These are phyloP conservation scores for Corchorus olitorius DNA, from an alignment of 345 rosid genomes.

Conservation along the genomic window DNA sequence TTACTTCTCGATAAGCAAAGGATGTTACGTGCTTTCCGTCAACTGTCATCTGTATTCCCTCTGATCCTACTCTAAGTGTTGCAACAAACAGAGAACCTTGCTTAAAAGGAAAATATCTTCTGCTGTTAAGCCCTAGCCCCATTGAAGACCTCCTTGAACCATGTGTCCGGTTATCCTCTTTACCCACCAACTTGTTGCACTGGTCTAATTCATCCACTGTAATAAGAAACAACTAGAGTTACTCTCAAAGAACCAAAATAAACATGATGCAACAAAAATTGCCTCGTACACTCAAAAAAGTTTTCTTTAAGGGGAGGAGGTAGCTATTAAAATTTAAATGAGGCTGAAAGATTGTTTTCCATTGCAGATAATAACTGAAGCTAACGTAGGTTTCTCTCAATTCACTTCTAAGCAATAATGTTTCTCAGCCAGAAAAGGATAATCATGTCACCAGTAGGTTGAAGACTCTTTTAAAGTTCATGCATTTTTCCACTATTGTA, in stretches of 20 bases:
- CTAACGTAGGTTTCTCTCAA: not conserved
- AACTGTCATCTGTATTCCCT: constrained; percentile 91
- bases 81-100: constrained; percentile 82
- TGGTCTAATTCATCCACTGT: constrained; percentile 88
- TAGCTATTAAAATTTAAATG: not conserved
- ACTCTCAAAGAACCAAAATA: not conserved
- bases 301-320: not conserved
- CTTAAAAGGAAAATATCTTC: constrained; percentile 85
- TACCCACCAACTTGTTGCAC: constrained; percentile 86
- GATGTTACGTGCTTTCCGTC: constrained; percentile 98
- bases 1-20: constrained; percentile 92
- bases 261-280: not conserved
- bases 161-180: constrained; percentile 48
- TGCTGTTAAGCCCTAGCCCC: constrained; percentile 39
- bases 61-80: constrained; percentile 88
- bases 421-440: constrained; percentile 7
- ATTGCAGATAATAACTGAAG: not conserved
- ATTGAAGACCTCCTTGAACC: constrained; percentile 34
- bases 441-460: not conserved
- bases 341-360: not conserved
- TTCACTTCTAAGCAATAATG: not conserved
- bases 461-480: not conserved
- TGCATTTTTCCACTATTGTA: not conserved
- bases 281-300: not conserved
- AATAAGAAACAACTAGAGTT: constrained; percentile 12